Evolutionary conservation across 108 stramenopile species (phyloP).

Genomic region (Cyclotella atomus): DNA sequence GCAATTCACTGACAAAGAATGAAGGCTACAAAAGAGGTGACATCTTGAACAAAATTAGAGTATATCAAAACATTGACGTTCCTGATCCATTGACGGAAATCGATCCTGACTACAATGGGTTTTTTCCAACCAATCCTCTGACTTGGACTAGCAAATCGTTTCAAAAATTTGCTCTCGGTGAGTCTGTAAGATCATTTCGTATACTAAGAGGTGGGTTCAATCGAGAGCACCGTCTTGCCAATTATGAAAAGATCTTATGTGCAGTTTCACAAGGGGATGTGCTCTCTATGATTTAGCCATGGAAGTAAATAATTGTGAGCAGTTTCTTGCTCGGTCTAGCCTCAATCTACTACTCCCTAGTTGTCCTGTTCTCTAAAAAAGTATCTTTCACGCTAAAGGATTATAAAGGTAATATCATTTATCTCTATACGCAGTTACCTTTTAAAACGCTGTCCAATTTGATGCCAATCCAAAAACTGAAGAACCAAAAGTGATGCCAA

Average conservation of each 20-base stretch:
- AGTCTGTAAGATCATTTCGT: constrained; percentile 14
- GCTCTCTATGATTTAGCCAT: too few relatives aligned
- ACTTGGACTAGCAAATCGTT: constrained; percentile 9
- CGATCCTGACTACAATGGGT: constrained; percentile 12
- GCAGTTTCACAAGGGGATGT: constrained; percentile 15
- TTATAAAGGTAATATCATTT: not conserved
- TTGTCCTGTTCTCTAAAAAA: too few relatives aligned
- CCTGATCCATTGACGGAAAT: constrained; percentile 25
- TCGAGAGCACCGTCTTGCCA: constrained; percentile 5
- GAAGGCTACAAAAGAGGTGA: not conserved
- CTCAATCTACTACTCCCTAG: too few relatives aligned
- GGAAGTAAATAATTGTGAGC: too few relatives aligned
- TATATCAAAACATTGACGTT: constrained; percentile 12
- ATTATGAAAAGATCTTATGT: constrained; percentile 17
- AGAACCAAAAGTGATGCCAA: not conserved
- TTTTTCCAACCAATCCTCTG: constrained; percentile 15
- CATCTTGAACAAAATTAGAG: constrained; percentile 8
- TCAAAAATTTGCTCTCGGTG: constrained; percentile 20
- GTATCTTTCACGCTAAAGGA: too few relatives aligned
- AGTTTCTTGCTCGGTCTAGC: not conserved
- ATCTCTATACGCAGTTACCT: not conserved
- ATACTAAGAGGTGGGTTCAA: constrained; percentile 21
- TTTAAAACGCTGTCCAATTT: too few relatives aligned
- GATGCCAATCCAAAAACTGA: too few relatives aligned
- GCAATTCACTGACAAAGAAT: not conserved